Conservation (phyloP, 2,329 filamentous ascomycete genomes). For the Neurospora sp. region DNA sequence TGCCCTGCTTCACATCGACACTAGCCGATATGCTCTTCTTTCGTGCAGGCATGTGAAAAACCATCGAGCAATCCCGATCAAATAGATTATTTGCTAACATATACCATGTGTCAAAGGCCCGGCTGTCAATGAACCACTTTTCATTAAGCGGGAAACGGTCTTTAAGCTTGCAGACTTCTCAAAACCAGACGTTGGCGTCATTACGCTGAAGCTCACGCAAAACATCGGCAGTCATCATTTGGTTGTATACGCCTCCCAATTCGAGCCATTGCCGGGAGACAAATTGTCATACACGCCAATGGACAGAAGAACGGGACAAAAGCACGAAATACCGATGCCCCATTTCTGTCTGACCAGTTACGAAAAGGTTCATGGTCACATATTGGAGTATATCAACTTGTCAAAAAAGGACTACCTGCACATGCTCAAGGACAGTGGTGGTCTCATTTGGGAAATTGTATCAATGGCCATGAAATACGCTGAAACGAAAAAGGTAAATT, state of each 20-base stretch:
- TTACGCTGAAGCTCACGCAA: slow-evolving; percentile 13
- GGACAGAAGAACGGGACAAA: slow-evolving; percentile 3
- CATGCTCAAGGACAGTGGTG: slow-evolving; percentile 4
- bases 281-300: slow-evolving; percentile 14
- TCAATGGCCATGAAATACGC: slow-evolving; percentile 10
- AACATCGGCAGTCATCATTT: slow-evolving; percentile 11
- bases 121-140: slow-evolving; percentile 16
- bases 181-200: slow-evolving; percentile 8
- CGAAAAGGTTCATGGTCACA: slow-evolving; percentile 6
- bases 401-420: slow-evolving; percentile 11
- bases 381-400: slow-evolving; percentile 11
- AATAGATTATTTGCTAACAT: background rate
- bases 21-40: slow-evolving; percentile 15
- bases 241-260: slow-evolving; percentile 16
- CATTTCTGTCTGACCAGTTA: slow-evolving; percentile 14
- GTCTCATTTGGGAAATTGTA: slow-evolving; percentile 12
- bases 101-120: slow-evolving; percentile 6
- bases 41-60: slow-evolving; percentile 8
- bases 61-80: background rate
- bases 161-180: slow-evolving; percentile 11
- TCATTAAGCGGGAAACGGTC: slow-evolving; percentile 7
- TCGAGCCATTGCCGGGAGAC: slow-evolving; percentile 11
- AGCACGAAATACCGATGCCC: slow-evolving; percentile 11
- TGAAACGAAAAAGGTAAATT: slow-evolving; percentile 6
- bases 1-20: slow-evolving; percentile 13